Conservation (phyloP, 805 yeast genomes). For the Ogataea nitratoaversa region DNA sequence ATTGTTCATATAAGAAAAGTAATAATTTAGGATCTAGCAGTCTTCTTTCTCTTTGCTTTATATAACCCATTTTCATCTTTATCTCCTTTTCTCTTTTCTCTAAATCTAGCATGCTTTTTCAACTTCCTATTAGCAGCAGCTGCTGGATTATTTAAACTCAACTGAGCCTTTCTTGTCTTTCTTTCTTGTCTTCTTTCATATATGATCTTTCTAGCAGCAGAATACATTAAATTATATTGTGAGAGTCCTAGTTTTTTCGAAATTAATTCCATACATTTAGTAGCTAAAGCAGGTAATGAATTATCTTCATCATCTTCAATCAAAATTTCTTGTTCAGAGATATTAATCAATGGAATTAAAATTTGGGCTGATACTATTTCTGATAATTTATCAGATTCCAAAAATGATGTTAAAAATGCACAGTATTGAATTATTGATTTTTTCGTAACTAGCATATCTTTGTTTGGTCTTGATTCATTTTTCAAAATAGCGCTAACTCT, state of each 20-base stretch:
- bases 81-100: constrained; percentile 72
- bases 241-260: constrained; percentile 70
- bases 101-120: constrained; percentile 67
- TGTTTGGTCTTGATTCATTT: constrained; percentile 53
- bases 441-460: constrained; percentile 54
- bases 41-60: constrained; percentile 54
- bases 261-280: constrained; percentile 65
- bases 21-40: constrained; percentile 6
- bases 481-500: constrained; percentile 61
- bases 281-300: constrained; percentile 33
- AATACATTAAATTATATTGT: constrained; percentile 56
- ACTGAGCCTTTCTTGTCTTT: constrained; percentile 66
- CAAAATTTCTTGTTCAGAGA: constrained; percentile 32
- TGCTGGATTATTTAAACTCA: constrained; percentile 77
- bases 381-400: constrained; percentile 35
- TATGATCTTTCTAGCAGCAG: constrained; percentile 60
- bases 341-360: constrained; percentile 27
- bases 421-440: constrained; percentile 64
- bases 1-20: too few relatives aligned
- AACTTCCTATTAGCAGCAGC: constrained; percentile 73
- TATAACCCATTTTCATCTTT: constrained; percentile 77
- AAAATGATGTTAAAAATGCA: constrained; percentile 59
- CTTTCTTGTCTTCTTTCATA: constrained; percentile 68
- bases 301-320: constrained; percentile 31
- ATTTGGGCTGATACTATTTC: constrained; percentile 34